Evolutionary conservation across 495 filamentous ascomycete genomes (phyloP).

Genomic region (Xylaria venustula): DNA sequence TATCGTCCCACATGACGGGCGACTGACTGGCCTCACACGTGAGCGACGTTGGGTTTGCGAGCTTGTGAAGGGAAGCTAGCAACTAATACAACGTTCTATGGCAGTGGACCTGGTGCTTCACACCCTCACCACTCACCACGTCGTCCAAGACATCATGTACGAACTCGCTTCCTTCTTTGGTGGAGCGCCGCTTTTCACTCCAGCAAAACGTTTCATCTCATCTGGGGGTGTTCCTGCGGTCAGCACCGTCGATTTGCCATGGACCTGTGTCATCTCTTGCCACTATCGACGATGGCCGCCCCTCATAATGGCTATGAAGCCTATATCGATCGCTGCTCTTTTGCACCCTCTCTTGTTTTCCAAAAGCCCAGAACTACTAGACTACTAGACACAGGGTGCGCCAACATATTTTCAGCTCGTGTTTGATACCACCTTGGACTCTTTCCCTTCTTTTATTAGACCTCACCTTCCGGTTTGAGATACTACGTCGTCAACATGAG

Average conservation of each 20-base stretch:
- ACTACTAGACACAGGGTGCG: conserved; percentile 9
- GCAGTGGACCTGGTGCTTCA: conserved; percentile 12
- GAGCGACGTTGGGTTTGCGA: conserved; percentile 1
- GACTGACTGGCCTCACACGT: conserved; percentile 15
- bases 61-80: conserved; percentile 13
- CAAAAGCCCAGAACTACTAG: conserved; percentile 10
- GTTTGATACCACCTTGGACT: conserved; percentile 12
- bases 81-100: conserved; percentile 32
- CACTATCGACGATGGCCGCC: conserved; percentile 14
- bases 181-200: conserved; percentile 20
- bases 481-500: conserved; percentile 56
- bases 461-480: conserved; percentile 10
- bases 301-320: conserved; percentile 28
- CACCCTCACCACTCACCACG: conserved; percentile 7
- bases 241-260: conserved; percentile 14
- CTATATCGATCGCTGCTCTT: conserved; percentile 11
- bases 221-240: conserved; percentile 17
- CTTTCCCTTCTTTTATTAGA: conserved; percentile 17
- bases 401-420: neutral
- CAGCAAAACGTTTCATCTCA: conserved; percentile 32
- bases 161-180: conserved; percentile 21
- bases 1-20: conserved; percentile 24
- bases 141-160: neutral
- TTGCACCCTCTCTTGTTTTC: conserved; percentile 14
- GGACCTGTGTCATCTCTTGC: conserved; percentile 12